phyloP scores from a whole-genome alignment of 2,329 filamentous ascomycete genomes.

The Rhynchosporium secalis region DNA sequence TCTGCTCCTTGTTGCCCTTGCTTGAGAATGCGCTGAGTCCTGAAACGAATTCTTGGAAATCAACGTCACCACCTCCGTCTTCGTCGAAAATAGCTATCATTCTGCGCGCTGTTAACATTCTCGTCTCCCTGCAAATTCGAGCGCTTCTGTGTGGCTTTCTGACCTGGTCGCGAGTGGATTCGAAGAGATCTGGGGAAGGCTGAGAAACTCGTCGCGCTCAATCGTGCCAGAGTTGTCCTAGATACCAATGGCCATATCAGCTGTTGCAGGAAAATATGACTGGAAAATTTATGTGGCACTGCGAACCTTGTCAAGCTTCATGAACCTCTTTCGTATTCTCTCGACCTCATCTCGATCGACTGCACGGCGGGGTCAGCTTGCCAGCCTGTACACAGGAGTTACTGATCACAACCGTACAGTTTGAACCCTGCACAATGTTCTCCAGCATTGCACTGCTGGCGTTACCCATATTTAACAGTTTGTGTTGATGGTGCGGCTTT shows the following conservation, averaged over 20 bases:
- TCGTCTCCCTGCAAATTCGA: background rate
- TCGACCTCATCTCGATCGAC: slow-evolving; percentile 98
- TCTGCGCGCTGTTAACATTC: slow-evolving; percentile 47
- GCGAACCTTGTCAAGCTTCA: slow-evolving; percentile 96
- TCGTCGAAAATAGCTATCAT: slow-evolving; percentile 99
- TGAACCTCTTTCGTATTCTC: slow-evolving; percentile 91
- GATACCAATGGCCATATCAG: slow-evolving; percentile 14
- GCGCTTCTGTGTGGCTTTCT: background rate
- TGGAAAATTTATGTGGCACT: background rate
- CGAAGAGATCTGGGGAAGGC: slow-evolving; percentile 93
- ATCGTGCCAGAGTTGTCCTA: slow-evolving; percentile 98
- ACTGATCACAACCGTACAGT: slow-evolving; percentile 65
- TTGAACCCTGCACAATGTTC: slow-evolving; percentile 93
- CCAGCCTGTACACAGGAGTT: slow-evolving; percentile 11
- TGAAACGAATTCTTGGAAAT: slow-evolving; percentile 98
- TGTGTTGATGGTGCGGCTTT: slow-evolving; percentile 3
- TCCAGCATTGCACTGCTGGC: slow-evolving; percentile 77
- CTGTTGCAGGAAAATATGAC: slow-evolving; percentile 3
- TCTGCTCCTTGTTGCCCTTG: slow-evolving; percentile 99
- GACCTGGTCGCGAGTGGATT: slow-evolving; percentile 95
- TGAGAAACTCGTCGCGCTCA: slow-evolving; percentile 97
- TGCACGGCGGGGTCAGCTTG: slow-evolving; percentile 43
- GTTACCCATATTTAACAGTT: slow-evolving; percentile 59
- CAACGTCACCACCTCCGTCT: slow-evolving; percentile 94
- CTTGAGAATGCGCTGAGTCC: slow-evolving; percentile 93